phyloP scores from a whole-genome alignment of 495 filamentous ascomycete species.

The Lasiosphaeriaceae sp. region DNA sequence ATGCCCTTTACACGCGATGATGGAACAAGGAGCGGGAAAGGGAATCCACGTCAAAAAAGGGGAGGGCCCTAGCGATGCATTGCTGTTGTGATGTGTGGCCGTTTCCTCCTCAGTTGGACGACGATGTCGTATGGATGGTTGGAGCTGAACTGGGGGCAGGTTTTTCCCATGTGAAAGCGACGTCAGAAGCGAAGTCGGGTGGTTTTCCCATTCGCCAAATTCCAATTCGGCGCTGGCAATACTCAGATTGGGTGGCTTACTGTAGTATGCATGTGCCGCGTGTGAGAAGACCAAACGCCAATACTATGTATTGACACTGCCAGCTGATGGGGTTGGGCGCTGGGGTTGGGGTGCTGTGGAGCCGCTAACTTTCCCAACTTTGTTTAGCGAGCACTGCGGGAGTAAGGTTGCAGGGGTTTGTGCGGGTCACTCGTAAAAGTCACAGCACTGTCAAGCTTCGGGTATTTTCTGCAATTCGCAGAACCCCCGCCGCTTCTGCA shows the following conservation, averaged over 20 bases:
- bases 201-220: conserved; percentile 7
- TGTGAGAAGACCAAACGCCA: no score
- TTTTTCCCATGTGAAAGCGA: conserved; percentile 15
- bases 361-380: no score
- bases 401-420: no score
- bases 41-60: conserved; percentile 1
- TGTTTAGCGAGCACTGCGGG: no score
- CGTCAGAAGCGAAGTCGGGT: conserved; percentile 9
- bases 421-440: no score
- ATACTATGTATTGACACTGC: no score
- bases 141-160: background rate
- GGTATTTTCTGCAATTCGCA: no score
- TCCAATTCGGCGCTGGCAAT: background rate
- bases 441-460: no score
- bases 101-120: background rate
- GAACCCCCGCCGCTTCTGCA: no score
- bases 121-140: background rate
- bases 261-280: conserved; percentile 3
- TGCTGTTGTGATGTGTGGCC: background rate
- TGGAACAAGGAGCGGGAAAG: background rate
- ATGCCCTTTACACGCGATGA: conserved; percentile 13
- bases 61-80: conserved; percentile 6
- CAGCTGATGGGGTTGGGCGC: no score
- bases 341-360: no score
- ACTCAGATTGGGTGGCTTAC: background rate